Conservation (phyloP, 495 filamentous ascomycete species). For the Aspergillus cristatus region DNA sequence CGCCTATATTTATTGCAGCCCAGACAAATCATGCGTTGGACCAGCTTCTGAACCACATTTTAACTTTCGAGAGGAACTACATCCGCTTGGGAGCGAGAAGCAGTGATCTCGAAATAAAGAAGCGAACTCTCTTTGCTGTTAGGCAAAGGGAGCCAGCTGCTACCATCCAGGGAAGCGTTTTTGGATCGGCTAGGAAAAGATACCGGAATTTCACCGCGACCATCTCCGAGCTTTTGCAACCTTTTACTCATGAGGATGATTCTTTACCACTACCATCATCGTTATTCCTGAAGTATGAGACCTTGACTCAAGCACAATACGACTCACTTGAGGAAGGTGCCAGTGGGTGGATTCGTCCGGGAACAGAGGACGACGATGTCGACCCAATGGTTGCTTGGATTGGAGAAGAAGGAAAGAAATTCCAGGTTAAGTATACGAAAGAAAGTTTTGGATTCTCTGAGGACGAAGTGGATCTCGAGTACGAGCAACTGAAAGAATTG, state of each 20-base stretch:
- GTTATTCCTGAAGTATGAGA: constrained; percentile 35
- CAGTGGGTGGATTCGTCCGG: constrained; percentile 38
- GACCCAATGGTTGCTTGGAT: constrained; percentile 57
- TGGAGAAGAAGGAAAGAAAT: constrained; percentile 34
- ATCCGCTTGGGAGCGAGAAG: constrained; percentile 72
- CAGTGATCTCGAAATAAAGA: constrained; percentile 55
- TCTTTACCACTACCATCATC: constrained; percentile 13
- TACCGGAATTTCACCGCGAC: constrained; percentile 35
- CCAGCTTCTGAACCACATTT: constrained; percentile 64
- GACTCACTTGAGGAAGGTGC: constrained; percentile 50
- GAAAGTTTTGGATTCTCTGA: constrained; percentile 41
- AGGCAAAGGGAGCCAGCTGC: constrained; percentile 21
- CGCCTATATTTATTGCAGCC: constrained; percentile 69
- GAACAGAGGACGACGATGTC: constrained; percentile 9
- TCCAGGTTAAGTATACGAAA: constrained; percentile 26
- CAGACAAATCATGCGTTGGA: constrained; percentile 94
- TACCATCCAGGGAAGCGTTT: constrained; percentile 22
- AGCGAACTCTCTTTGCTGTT: constrained; percentile 57
- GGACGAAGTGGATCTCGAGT: constrained; percentile 58
- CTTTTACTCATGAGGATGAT: constrained; percentile 26
- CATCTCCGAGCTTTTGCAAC: constrained; percentile 40
- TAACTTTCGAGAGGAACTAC: constrained; percentile 54
- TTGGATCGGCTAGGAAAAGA: constrained; percentile 20
- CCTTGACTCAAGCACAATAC: constrained; percentile 55
- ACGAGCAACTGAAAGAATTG: constrained; percentile 54